Conservation (phyloP, 2,329 filamentous ascomycete genomes). For the Trichophyton simii region DNA sequence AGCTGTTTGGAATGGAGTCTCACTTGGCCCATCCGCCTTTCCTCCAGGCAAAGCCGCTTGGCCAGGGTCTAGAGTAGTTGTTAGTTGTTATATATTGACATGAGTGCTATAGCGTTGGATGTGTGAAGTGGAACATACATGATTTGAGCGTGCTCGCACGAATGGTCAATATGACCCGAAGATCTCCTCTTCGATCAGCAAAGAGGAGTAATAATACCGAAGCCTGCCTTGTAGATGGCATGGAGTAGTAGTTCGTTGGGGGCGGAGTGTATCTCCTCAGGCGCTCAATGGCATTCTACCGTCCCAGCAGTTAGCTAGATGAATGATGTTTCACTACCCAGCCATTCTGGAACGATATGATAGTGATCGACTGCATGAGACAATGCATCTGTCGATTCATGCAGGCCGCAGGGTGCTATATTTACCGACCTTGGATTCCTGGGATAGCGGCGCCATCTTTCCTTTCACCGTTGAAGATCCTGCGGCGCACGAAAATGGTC, state of each 20-base stretch:
- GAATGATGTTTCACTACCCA: not conserved
- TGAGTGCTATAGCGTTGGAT: not conserved
- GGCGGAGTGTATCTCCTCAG: slow-evolving; percentile 46
- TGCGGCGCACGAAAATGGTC: not conserved
- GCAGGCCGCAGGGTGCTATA: not conserved
- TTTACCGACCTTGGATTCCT: slow-evolving; percentile 14
- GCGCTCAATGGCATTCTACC: slow-evolving; percentile 41
- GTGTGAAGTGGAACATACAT: slow-evolving; percentile 27
- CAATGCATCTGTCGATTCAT: not conserved
- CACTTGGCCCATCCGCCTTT: slow-evolving; percentile 43
- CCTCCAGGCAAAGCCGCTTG: slow-evolving; percentile 78
- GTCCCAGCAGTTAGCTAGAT: not conserved
- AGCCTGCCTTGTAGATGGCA: slow-evolving; percentile 55
- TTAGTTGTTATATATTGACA: not conserved
- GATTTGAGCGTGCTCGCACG: slow-evolving; percentile 46
- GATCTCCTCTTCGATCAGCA: slow-evolving; percentile 66
- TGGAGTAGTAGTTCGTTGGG: slow-evolving; percentile 43
- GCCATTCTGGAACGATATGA: not conserved
- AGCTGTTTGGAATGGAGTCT: slow-evolving; percentile 63
- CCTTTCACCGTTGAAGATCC: slow-evolving; percentile 7
- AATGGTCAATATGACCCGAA: slow-evolving; percentile 55
- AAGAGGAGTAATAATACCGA: slow-evolving; percentile 83
- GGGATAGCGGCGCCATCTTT: slow-evolving; percentile 16
- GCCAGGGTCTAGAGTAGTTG: slow-evolving; percentile 45
- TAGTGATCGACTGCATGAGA: not conserved